A percentile compares a stretch with the other conserved stretches of the same genome.
Evolutionary conservation across 345 rosid genomes (phyloP).

Genomic region (Heritiera fomes): DNA sequence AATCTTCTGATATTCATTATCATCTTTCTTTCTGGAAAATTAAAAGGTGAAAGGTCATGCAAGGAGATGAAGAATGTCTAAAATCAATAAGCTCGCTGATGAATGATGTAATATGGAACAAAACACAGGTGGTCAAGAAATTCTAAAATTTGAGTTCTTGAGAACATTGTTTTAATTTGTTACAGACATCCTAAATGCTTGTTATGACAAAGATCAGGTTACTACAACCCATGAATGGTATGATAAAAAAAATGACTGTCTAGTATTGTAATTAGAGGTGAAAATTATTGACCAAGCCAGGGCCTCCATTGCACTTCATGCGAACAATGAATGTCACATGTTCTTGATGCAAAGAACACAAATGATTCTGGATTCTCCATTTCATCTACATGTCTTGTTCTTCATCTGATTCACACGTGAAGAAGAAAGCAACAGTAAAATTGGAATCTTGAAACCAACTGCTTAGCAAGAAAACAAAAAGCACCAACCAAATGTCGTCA

Average conservation of each 20-base stretch:
- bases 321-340: neutral
- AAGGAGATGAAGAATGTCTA: too few species aligned
- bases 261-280: too few species aligned
- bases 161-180: too few species aligned
- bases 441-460: neutral
- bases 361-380: neutral
- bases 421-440: conserved; percentile 1
- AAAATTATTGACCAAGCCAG: neutral
- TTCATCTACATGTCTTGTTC: neutral
- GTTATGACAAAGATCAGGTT: too few species aligned
- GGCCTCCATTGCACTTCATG: neutral
- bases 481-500: neutral
- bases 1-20: neutral
- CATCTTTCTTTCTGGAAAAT: neutral
- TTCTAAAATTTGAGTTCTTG: too few species aligned
- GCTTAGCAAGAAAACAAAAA: neutral
- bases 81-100: too few species aligned
- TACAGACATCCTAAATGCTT: too few species aligned
- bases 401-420: neutral
- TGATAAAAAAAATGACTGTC: neutral
- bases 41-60: too few species aligned
- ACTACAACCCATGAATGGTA: too few species aligned
- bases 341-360: neutral
- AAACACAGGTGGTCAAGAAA: too few species aligned
- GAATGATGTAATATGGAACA: too few species aligned